phyloP scores from a whole-genome alignment of 2,329 filamentous ascomycete genomes.

The Basipetospora chlamydospora region DNA sequence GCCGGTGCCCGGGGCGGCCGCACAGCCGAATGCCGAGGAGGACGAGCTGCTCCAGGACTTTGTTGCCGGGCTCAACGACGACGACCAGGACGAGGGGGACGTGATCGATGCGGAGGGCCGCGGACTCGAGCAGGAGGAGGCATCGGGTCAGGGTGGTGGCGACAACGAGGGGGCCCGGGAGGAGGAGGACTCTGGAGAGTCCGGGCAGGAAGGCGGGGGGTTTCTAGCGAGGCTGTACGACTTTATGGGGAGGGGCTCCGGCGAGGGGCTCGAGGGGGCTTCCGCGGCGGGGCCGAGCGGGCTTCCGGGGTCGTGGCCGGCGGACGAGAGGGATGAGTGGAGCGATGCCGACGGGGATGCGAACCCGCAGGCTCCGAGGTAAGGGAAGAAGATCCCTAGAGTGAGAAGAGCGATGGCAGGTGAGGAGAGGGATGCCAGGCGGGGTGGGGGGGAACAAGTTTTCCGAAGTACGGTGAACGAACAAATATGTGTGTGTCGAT shows the following conservation, averaged over 20 bases:
- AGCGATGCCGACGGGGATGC: constrained; percentile 1
- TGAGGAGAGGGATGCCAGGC: neutral
- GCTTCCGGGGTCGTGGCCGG: constrained; percentile 21
- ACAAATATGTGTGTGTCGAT: too few species aligned
- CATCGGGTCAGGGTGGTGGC: too few species aligned
- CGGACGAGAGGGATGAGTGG: constrained; percentile 11
- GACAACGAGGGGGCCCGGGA: too few species aligned
- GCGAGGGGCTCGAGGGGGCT: constrained; percentile 6
- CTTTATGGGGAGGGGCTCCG: constrained; percentile 6
- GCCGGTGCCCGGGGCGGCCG: neutral
- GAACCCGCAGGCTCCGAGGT: neutral
- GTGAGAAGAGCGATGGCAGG: neutral
- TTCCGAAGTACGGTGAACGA: too few species aligned
- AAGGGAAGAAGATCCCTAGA: too few species aligned
- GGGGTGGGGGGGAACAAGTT: neutral
- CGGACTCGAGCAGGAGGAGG: too few species aligned
- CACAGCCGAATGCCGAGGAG: neutral
- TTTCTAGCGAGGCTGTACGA: constrained; percentile 8
- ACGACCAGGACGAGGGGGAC: too few species aligned
- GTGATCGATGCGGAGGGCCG: too few species aligned
- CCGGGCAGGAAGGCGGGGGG: constrained; percentile 7
- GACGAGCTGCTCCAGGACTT: neutral
- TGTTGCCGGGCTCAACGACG: too few species aligned
- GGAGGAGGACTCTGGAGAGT: too few species aligned
- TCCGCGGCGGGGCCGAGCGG: neutral